Conservation (phyloP, 768 basidiomycete genomes). For the Phaeotremella skinneri region DNA sequence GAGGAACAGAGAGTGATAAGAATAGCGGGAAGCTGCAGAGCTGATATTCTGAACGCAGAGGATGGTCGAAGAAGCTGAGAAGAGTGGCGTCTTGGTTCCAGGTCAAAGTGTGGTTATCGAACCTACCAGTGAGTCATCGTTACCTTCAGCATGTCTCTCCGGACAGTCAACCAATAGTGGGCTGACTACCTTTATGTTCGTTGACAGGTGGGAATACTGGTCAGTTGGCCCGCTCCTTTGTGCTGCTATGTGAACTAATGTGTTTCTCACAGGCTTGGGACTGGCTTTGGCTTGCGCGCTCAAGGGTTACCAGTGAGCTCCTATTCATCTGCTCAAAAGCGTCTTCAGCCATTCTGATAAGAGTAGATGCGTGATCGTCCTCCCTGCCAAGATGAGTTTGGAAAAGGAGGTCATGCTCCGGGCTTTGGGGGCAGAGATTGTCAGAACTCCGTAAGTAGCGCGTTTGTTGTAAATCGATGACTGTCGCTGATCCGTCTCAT, state of each 20-base stretch:
- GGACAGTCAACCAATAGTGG: background rate
- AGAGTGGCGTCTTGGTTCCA: slow-evolving; percentile 75
- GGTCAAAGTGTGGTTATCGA: slow-evolving; percentile 91
- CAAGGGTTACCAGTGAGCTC: slow-evolving; percentile 59
- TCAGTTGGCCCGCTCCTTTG: slow-evolving; percentile 50
- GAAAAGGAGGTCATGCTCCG: slow-evolving; percentile 92
- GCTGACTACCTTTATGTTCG: background rate
- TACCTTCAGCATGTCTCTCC: background rate
- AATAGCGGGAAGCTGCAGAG: no score
- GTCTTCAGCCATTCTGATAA: slow-evolving; percentile 64
- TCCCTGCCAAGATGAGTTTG: slow-evolving; percentile 94
- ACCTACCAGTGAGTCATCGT: slow-evolving; percentile 57
- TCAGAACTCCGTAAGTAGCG: slow-evolving; percentile 87
- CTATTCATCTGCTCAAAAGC: background rate
- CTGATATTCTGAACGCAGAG: no score
- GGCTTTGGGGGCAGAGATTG: slow-evolving; percentile 87
- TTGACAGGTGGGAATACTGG: slow-evolving; percentile 87
- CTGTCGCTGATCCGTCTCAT: background rate
- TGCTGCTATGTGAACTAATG: background rate
- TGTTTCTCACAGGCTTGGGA: slow-evolving; percentile 67
- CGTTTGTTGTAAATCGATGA: no score
- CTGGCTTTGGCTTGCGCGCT: slow-evolving; percentile 89
- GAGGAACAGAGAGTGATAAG: background rate
- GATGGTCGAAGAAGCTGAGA: slow-evolving; percentile 94
- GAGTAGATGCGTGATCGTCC: slow-evolving; percentile 52